These are phyloP conservation scores for Lactarius hatsudake DNA, from an alignment of 768 basidiomycete genomes.

Conservation along the genomic window DNA sequence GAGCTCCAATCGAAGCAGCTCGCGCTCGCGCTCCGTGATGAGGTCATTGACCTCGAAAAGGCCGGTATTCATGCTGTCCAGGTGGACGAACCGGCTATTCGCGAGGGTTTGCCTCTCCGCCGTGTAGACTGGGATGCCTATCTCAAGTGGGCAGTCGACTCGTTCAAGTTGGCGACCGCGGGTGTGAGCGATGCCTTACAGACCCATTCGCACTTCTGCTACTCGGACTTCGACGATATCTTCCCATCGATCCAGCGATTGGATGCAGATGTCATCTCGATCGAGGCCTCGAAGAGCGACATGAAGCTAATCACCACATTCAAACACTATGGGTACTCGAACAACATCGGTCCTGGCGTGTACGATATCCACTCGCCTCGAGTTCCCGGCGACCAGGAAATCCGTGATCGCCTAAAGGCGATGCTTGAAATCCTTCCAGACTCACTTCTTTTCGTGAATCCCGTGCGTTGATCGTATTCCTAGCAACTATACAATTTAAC, in stretches of 20 bases:
- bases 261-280: slow-evolving; percentile 98
- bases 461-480: slow-evolving; percentile 41
- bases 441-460: slow-evolving; percentile 88
- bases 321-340: slow-evolving; percentile 92
- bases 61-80: slow-evolving; percentile 98
- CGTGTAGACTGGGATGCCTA: slow-evolving; percentile 95
- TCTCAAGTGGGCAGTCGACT: slow-evolving; percentile 97
- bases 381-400: slow-evolving; percentile 91
- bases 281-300: slow-evolving; percentile 98
- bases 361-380: slow-evolving; percentile 99
- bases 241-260: slow-evolving; percentile 96
- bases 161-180: slow-evolving; percentile 96
- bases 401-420: slow-evolving; percentile 83
- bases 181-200: slow-evolving; percentile 93
- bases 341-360: slow-evolving; percentile 97
- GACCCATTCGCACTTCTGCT: slow-evolving; percentile 99
- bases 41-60: slow-evolving; percentile 94
- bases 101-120: slow-evolving; percentile 97
- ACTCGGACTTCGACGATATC: slow-evolving; percentile 98
- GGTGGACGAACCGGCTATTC: slow-evolving; percentile 99
- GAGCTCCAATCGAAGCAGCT: slow-evolving; percentile 98
- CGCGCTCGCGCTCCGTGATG: slow-evolving; percentile 95
- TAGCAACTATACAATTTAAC: background rate
- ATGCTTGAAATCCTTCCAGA: slow-evolving; percentile 82
- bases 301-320: slow-evolving; percentile 96